Base-by-base conservation (phyloP, 805 yeast genomes). In the Diddensiella santjacobensis region DNA sequence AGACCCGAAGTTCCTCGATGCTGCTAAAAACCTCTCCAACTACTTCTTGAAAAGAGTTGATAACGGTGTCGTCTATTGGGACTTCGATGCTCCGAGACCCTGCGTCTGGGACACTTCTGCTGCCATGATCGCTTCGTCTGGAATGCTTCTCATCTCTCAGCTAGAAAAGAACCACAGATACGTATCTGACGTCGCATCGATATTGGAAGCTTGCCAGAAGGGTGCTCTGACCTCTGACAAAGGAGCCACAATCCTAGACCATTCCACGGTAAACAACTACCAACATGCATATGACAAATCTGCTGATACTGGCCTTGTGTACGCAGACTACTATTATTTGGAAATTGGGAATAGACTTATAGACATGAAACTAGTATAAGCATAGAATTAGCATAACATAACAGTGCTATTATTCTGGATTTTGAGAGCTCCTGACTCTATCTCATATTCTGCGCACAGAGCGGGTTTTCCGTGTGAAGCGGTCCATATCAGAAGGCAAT, bases 321-420 rank as follows among this genome's bases (percentile, higher is more conserved):
- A 65, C 45, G 68, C 61, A 1, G 69, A 65, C 42, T 65, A 62
- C 41, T 65, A 64, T 48, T 64, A 62, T 49, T 38, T 65, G 18
- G 56, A 50, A 13, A 47, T 60, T 22, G 68, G 68, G 10, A 65
- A 65, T 42, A 51, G 56, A 37, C 51, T 65, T 8, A 35, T 64
- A 11, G 66, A 63, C 20, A 45, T 65, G 47, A 61, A 61, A 6
- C 47, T 54, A 20, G 45, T 20, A 39, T 39, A 39, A 26, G n/a
- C n/a, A n/a, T n/a, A n/a, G n/a, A n/a, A n/a, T n/a, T n/a, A n/a
- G n/a, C n/a, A n/a, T n/a, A n/a, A n/a, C n/a, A n/a, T n/a, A n/a
- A n/a, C n/a, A n/a, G n/a, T n/a, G n/a, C n/a, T n/a, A n/a, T n/a
- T n/a, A n/a, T n/a, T n/a, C n/a, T n/a, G n/a, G n/a, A n/a, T n/a